These are phyloP conservation scores for Dendrostoma leiphaemia DNA, from an alignment of 2,329 filamentous ascomycete species.

Conservation along the genomic window DNA sequence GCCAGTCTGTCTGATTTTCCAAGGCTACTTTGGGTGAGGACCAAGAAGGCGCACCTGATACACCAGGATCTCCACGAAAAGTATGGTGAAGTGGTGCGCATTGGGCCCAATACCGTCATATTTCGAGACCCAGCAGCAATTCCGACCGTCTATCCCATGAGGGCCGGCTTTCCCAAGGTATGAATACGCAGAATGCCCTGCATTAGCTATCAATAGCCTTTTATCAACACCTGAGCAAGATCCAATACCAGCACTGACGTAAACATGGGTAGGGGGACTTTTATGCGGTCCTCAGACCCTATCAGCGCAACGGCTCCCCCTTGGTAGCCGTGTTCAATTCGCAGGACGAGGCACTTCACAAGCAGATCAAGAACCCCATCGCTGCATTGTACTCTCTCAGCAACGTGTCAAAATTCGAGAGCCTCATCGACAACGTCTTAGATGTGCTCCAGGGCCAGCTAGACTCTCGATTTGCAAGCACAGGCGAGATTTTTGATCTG, in stretches of 20 bases:
- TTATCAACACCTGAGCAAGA: too few relatives aligned
- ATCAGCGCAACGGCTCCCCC: constrained; percentile 19
- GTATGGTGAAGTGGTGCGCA: constrained; percentile 48
- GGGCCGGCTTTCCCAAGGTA: constrained; percentile 24
- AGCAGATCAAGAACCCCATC: constrained; percentile 26
- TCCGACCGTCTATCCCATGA: constrained; percentile 20
- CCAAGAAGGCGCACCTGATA: constrained; percentile 17
- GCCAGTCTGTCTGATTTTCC: constrained; percentile 21
- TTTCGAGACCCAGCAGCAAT: constrained; percentile 36
- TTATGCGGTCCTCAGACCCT: constrained; percentile 26
- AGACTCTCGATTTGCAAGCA: constrained; percentile 16
- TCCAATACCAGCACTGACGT: neutral
- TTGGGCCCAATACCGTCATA: constrained; percentile 46
- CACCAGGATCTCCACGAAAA: constrained; percentile 34
- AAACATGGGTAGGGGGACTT: constrained; percentile 23
- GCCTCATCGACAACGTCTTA: constrained; percentile 23
- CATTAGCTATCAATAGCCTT: too few relatives aligned
- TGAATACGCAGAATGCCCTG: too few relatives aligned
- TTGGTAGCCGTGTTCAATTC: constrained; percentile 30
- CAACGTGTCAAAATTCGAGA: constrained; percentile 23
- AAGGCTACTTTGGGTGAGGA: constrained; percentile 22
- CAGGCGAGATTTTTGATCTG: constrained; percentile 32
- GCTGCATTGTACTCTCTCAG: constrained; percentile 24
- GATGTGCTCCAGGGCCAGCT: constrained; percentile 19
- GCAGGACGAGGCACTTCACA: constrained; percentile 28